These are phyloP conservation scores for Nigrospora sphaerica DNA, from an alignment of 2,329 filamentous ascomycete genomes.

Conservation along the genomic window DNA sequence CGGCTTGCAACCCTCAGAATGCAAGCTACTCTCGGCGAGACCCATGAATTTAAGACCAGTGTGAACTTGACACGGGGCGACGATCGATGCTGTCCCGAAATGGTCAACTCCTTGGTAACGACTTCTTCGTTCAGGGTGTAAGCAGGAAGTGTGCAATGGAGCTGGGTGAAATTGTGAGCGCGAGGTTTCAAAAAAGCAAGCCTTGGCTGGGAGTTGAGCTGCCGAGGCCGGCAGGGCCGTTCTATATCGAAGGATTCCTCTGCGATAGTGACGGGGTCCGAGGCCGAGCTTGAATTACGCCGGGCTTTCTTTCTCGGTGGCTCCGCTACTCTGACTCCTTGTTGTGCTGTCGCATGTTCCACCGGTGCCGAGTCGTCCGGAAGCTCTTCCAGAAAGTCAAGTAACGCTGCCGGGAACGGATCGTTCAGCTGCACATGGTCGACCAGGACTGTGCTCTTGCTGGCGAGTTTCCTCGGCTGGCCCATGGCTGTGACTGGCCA, in stretches of 20 bases:
- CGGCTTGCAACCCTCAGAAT: slow-evolving; percentile 2
- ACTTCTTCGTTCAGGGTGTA: too few relatives aligned
- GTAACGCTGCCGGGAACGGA: not conserved
- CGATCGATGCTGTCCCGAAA: not conserved
- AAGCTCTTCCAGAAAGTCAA: not conserved
- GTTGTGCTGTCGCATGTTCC: not conserved
- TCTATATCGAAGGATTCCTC: not conserved
- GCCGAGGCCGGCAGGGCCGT: not conserved
- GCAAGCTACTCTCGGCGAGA: not conserved
- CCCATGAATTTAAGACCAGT: not conserved
- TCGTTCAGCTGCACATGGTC: slow-evolving; percentile 1
- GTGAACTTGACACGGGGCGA: not conserved
- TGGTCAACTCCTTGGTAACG: not conserved
- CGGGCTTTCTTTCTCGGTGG: too few relatives aligned
- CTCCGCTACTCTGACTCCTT: too few relatives aligned
- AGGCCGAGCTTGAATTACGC: too few relatives aligned
- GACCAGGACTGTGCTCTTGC: not conserved
- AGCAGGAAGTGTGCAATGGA: too few relatives aligned
- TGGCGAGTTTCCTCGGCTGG: too few relatives aligned
- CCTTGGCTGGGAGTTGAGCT: not conserved
- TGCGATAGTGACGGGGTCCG: not conserved
- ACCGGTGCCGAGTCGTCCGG: not conserved
- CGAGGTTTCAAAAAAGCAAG: not conserved
- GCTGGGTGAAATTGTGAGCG: too few relatives aligned
- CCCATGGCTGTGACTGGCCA: too few relatives aligned